A percentile compares a stretch with the other conserved stretches of the same genome.
Evolutionary conservation across 495 filamentous ascomycete genomes (phyloP).

Genomic region (Astrocystis sublimbata): DNA sequence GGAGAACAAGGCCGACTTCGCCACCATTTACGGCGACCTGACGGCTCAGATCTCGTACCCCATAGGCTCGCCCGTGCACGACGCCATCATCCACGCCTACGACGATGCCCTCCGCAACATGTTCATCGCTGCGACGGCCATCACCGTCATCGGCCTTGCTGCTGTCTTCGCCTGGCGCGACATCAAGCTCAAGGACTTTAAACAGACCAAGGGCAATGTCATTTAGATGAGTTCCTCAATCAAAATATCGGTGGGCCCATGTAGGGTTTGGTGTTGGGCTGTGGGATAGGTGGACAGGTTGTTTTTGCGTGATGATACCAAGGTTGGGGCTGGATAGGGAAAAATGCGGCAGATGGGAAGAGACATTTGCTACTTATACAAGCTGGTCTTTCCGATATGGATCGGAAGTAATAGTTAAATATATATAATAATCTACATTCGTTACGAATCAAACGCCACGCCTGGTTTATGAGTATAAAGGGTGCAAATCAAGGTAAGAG

Average conservation of each 20-base stretch:
- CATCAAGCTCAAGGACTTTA: slow-evolving; percentile 56
- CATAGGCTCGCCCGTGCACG: slow-evolving; percentile 48
- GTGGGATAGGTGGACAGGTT: not conserved
- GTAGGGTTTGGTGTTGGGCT: not conserved
- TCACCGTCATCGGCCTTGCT: slow-evolving; percentile 51
- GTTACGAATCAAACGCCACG: no score
- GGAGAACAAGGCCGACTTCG: slow-evolving; percentile 45
- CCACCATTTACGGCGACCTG: slow-evolving; percentile 56
- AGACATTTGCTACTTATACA: not conserved
- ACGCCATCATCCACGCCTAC: slow-evolving; percentile 59
- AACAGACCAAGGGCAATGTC: slow-evolving; percentile 40
- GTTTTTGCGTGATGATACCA: not conserved
- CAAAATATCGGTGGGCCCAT: not conserved
- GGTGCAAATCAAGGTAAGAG: no score
- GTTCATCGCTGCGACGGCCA: slow-evolving; percentile 54
- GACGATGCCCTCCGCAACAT: slow-evolving; percentile 56
- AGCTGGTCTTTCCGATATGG: not conserved
- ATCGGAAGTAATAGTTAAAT: not conserved
- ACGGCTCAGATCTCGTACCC: slow-evolving; percentile 54
- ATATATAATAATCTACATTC: no score
- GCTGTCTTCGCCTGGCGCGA: slow-evolving; percentile 54
- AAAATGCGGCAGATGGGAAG: not conserved
- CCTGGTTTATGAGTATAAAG: not conserved
- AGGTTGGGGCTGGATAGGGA: no score
- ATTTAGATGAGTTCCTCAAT: slow-evolving; percentile 16